phyloP scores from a whole-genome alignment of 768 basidiomycete genomes.

The Mycena crocata region DNA sequence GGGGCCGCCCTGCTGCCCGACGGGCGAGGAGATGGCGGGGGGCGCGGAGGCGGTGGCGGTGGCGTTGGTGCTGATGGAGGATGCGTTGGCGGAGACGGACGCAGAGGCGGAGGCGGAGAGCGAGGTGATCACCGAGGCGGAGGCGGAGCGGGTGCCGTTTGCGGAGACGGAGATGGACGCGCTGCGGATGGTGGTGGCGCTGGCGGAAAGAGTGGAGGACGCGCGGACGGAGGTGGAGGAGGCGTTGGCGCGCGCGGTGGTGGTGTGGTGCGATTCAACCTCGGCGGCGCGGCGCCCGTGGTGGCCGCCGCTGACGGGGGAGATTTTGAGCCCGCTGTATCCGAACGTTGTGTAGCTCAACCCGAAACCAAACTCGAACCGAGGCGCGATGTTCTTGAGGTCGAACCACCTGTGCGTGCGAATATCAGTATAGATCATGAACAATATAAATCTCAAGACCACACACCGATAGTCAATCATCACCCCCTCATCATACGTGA shows the following conservation, averaged over 20 bases:
- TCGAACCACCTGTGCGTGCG: conserved; percentile 54
- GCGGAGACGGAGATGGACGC: too few relatives aligned
- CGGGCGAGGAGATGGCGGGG: conserved; percentile 14
- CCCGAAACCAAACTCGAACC: conserved; percentile 48
- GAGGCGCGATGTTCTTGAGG: conserved; percentile 35
- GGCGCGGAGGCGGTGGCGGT: conserved; percentile 26
- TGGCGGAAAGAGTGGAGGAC: too few relatives aligned
- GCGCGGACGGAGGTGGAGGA: too few relatives aligned
- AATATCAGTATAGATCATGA: too few relatives aligned
- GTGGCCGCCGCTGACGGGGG: neutral
- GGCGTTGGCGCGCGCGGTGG: too few relatives aligned
- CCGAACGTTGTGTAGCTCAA: conserved; percentile 59
- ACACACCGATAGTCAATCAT: conserved; percentile 47
- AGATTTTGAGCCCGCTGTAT: conserved; percentile 45
- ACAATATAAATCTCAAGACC: neutral
- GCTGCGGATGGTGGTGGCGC: too few relatives aligned
- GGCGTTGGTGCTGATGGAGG: too few relatives aligned
- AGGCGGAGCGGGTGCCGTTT: too few relatives aligned
- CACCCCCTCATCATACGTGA: conserved; percentile 27
- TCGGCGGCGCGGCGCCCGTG: too few relatives aligned
- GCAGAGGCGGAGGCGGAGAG: neutral
- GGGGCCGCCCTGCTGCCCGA: conserved; percentile 18
- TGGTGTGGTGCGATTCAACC: too few relatives aligned
- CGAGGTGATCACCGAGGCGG: too few relatives aligned
- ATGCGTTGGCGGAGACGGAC: conserved; percentile 25